phyloP scores from a whole-genome alignment of 225 moss, liverwort and hornwort genomes.

The Physcomitrium patens region DNA sequence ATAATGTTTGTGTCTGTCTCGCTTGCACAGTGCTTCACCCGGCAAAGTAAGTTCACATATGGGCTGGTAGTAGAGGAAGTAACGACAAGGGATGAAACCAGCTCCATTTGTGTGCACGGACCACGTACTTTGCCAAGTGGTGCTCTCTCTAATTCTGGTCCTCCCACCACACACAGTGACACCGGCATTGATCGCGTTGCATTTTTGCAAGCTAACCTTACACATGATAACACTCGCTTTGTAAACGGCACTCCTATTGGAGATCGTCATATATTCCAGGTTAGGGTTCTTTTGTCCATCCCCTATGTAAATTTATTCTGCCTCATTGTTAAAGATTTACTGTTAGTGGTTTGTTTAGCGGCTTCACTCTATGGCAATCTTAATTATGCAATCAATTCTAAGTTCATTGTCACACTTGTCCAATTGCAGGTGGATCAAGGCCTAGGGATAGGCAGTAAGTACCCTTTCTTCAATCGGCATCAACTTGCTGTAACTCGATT shows the following conservation, averaged over 20 bases:
- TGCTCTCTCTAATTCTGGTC: conserved; percentile 56
- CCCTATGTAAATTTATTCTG: neutral
- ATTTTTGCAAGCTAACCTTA: conserved; percentile 87
- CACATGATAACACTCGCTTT: conserved; percentile 82
- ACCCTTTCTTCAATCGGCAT: conserved; percentile 82
- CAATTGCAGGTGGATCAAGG: conserved; percentile 73
- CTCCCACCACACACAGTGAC: conserved; percentile 89
- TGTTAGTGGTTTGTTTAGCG: neutral
- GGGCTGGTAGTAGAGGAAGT: conserved; percentile 88
- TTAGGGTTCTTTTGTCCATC: conserved; percentile 4
- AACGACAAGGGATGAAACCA: conserved; percentile 88
- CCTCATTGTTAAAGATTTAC: neutral
- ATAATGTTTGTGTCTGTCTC: conserved; percentile 1
- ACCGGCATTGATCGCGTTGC: conserved; percentile 85
- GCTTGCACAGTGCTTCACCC: conserved; percentile 61
- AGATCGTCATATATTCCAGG: conserved; percentile 82
- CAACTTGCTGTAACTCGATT: conserved; percentile 76
- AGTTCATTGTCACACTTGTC: neutral
- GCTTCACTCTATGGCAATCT: conserved; percentile 1
- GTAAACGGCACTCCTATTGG: conserved; percentile 86
- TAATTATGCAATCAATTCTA: neutral
- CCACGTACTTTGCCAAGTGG: conserved; percentile 81
- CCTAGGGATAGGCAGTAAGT: conserved; percentile 81
- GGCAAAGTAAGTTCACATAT: conserved; percentile 88
- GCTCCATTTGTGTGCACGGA: conserved; percentile 78